Base-by-base conservation (phyloP, 2,329 filamentous ascomycete genomes). In the Stachybotrys chlorohalonatus region DNA sequence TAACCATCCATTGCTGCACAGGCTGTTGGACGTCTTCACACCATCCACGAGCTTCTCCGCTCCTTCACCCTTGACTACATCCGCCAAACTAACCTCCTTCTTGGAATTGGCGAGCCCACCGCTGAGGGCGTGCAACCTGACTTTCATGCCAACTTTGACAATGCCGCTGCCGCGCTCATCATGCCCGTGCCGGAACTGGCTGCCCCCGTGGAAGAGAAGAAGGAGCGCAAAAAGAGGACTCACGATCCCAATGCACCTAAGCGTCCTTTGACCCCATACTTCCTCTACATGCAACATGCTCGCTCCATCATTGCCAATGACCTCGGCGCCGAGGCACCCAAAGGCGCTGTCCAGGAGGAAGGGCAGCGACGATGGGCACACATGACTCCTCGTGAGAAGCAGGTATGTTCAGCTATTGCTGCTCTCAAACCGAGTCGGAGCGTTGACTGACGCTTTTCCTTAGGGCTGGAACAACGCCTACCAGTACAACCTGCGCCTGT, bases 201-300 rank as follows among this genome's bases (percentile, higher is more conserved):
- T 11, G 77, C 79, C 30, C 74, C 72, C 1, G 80, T 76, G 9
- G 81, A 84, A 65, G 83, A 85, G 70, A 88, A 90, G 81, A 91
- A 91, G 80, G 91, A 94, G 80, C 86, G 89, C 72, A 93, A 94
- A 81, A 92, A 92, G 79, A 83, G 86, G 58, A 85, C 84, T 47
- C 85, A 89, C 66, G 93, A 97, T 70, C 92, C 92, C 62, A 95
- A 96, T 70, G 92, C 92, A 7, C 93, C 93, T 57, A 97, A 96
- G 82, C 85, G 92, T 52, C 92, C 93, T 8, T 73, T 96, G 66
- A 97, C 93, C 6, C 91, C 93, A 2, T 96, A 95, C 77, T 96
- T 97, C 78, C 77, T 96, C 57, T 97, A 91, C 77, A 90, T 95
- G 79, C 88, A 95, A 70, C 86, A 88, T 60, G 90, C 90, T 60